phyloP scores from a whole-genome alignment of 257 asterid genomes.

The Petunia axillaris region DNA sequence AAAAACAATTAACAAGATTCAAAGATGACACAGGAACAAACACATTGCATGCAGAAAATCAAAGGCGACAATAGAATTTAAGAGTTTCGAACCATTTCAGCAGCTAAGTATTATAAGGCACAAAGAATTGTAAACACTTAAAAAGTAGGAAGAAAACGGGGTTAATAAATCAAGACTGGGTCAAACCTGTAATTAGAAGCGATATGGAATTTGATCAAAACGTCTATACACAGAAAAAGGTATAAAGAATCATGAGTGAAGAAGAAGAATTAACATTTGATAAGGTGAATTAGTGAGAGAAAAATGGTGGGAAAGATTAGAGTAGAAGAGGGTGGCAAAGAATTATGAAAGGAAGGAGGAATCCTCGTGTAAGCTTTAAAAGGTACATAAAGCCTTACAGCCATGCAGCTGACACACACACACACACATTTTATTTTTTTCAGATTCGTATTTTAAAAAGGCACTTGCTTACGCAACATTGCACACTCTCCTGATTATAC shows the following conservation, averaged over 20 bases:
- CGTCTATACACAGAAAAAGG: conserved; percentile 21
- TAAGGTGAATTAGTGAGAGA: background rate
- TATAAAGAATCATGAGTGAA: conserved; percentile 7
- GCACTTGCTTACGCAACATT: background rate
- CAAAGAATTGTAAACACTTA: background rate
- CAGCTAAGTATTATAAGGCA: conserved; percentile 20
- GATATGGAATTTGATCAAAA: conserved; percentile 33
- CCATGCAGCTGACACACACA: conserved; percentile 31
- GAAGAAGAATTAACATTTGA: conserved; percentile 26
- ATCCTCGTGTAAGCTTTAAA: conserved; percentile 61
- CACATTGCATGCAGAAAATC: conserved; percentile 48
- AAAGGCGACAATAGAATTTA: background rate
- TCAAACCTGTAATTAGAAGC: conserved; percentile 23
- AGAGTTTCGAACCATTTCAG: background rate
- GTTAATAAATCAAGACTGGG: background rate
- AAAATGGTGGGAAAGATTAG: conserved; percentile 7
- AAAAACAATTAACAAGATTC: background rate
- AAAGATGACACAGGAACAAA: conserved; percentile 35
- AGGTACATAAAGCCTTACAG: conserved; percentile 35
- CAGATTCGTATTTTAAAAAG: conserved; percentile 22
- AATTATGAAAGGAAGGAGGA: conserved; percentile 40
- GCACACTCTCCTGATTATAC: background rate
- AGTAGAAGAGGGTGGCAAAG: conserved; percentile 45
- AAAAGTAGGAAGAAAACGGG: background rate
- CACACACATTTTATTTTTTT: conserved; percentile 15